phyloP scores from a whole-genome alignment of 179 eudicot species.

The Spinacia oleracea region DNA sequence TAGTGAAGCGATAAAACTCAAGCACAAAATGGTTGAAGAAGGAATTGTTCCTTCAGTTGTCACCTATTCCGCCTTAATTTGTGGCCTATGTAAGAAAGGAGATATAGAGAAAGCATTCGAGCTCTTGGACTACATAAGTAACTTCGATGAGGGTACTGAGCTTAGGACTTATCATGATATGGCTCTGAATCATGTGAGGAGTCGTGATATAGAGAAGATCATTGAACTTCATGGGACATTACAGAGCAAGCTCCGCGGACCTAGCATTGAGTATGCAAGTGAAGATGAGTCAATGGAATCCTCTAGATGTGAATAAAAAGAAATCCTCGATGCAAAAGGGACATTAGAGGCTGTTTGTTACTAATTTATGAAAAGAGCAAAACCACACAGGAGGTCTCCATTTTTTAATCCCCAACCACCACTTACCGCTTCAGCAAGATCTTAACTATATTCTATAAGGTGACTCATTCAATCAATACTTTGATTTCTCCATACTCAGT shows the following conservation, averaged over 20 bases:
- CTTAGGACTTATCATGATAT: conserved; percentile 23
- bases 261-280: conserved; percentile 21
- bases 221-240: conserved; percentile 27
- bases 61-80: conserved; percentile 47
- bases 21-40: conserved; percentile 53
- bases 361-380: neutral
- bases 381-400: neutral
- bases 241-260: conserved; percentile 21
- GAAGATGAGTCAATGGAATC: conserved; percentile 19
- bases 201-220: conserved; percentile 31
- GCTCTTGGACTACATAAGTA: conserved; percentile 40
- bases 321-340: neutral
- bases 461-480: neutral
- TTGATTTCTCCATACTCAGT: neutral
- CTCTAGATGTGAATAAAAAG: neutral
- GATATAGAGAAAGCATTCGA: conserved; percentile 37
- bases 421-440: neutral
- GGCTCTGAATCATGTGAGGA: conserved; percentile 28
- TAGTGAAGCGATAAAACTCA: conserved; percentile 47
- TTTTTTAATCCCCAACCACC: neutral
- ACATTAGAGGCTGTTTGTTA: conserved; percentile 16
- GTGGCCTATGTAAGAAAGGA: conserved; percentile 41
- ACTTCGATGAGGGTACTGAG: conserved; percentile 27
- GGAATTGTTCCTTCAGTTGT: conserved; percentile 51
- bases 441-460: neutral